These are phyloP conservation scores for Chenopodium formosanum DNA, from an alignment of 148 eudicot genomes.

Conservation along the genomic window DNA sequence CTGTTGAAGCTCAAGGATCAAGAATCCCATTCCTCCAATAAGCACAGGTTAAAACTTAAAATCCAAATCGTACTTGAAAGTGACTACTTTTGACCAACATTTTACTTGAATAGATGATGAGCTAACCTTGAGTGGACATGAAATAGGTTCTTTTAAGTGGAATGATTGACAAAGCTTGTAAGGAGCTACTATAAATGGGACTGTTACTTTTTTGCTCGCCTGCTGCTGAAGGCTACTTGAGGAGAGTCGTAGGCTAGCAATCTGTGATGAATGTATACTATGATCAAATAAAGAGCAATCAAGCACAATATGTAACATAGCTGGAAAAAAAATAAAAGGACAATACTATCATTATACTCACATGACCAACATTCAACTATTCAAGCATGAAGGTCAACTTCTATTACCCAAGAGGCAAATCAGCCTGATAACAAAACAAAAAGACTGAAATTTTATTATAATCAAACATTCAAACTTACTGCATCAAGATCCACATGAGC, in stretches of 20 bases:
- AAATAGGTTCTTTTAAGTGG: conserved; percentile 64
- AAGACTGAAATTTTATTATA: not conserved
- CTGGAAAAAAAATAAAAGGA: not conserved
- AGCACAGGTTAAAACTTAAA: not conserved
- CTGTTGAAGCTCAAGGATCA: not conserved
- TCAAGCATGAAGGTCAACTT: not conserved
- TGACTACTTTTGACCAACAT: not conserved
- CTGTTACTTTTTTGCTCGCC: too few species aligned
- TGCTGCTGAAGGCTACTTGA: too few species aligned
- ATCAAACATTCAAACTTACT: conserved; percentile 39
- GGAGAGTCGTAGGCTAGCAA: too few species aligned
- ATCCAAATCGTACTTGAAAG: not conserved
- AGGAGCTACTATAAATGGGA: too few species aligned
- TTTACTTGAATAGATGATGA: not conserved
- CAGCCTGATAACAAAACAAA: not conserved
- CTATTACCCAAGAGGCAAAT: not conserved
- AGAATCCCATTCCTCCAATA: not conserved
- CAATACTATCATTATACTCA: not conserved
- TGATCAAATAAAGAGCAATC: conserved; percentile 5
- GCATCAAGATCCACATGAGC: conserved; percentile 95
- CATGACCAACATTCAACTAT: not conserved
- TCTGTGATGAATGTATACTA: too few species aligned
- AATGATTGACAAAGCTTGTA: conserved; percentile 76
- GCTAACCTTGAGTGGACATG: conserved; percentile 68
- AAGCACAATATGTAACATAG: not conserved